phyloP scores from a whole-genome alignment of 2,329 filamentous ascomycete genomes.

The Chalara sp. region DNA sequence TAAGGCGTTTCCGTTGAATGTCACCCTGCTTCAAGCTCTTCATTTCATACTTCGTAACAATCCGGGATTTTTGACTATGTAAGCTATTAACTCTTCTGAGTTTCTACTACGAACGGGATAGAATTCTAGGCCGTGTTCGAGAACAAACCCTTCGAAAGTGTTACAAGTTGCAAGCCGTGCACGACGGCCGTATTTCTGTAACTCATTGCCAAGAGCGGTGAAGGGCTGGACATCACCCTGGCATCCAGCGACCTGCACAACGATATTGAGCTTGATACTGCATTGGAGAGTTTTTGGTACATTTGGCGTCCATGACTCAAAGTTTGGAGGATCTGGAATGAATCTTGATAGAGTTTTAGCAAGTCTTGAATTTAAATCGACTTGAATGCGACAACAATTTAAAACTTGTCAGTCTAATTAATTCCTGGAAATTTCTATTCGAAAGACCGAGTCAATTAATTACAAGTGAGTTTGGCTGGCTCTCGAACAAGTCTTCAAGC shows the following conservation, averaged over 20 bases:
- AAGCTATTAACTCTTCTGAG: conserved; percentile 28
- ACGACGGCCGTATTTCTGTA: neutral
- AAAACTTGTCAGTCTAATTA: too few species aligned
- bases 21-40: conserved; percentile 69
- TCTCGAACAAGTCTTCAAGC: too few species aligned
- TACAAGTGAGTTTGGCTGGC: too few species aligned
- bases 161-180: neutral
- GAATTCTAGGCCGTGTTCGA: conserved; percentile 63
- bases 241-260: neutral
- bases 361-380: too few species aligned
- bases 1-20: conserved; percentile 61
- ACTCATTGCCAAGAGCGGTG: neutral
- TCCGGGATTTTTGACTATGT: conserved; percentile 83
- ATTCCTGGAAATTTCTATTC: too few species aligned
- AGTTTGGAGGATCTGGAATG: too few species aligned
- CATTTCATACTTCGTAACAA: conserved; percentile 75
- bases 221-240: neutral
- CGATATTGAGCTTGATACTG: neutral
- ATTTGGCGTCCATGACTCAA: too few species aligned
- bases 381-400: too few species aligned
- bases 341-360: too few species aligned
- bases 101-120: conserved; percentile 55
- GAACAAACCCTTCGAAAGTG: conserved; percentile 34
- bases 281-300: too few species aligned
- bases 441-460: too few species aligned